Evolutionary conservation across 2,329 filamentous ascomycete genomes (phyloP), one percentile per base, ranked within the genome.

Genomic region (Colletotrichum aenigma): DNA sequence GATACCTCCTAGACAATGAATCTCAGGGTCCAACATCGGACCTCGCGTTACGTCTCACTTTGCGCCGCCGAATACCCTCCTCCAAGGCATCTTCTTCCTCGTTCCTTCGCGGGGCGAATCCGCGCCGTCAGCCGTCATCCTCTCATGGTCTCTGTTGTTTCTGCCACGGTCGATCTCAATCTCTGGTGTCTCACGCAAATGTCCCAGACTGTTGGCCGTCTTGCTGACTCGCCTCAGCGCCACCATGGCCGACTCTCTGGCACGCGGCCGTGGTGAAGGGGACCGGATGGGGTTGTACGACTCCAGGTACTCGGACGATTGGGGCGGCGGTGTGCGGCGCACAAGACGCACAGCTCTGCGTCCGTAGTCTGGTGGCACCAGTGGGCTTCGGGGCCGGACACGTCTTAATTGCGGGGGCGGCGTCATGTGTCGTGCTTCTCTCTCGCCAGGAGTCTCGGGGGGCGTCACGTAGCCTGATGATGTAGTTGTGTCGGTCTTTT

Each of bases 271-370:
- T 3, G 76, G 76, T 3, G 76, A 77, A 5, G 76, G 76, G 7
- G 75, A 78, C 13, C 75, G 64, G 13, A 78, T 78, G 16, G 82
- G 81, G 12, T 78, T 79, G 72, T 83, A 85, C 13, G 79, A 79
- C 4, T 85, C 83, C 24, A 85, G 72, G 61, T 82, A 85, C 74
- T 85, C 84, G 7, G 82, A 83, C 10, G 83, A 83, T 21, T 80
- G 80, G 6, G 77, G 77, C 9, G 78, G 75, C 1, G 77, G 70
- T 16, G 76, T 73, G 15, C 65, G 24, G 13, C 56, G 55, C 34
- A 72, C n/a, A 52, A 52, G 43, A 24, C 43, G 43, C 43, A 52
- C 43, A 52, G n/a, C n/a, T 52, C 43, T 52, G 43, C 43, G 43
- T 52, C 43, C 43, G 43, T 6, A 12, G n/a, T 21, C 43, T 48